These are phyloP conservation scores for Karstenula rhodostoma DNA, from an alignment of 2,329 filamentous ascomycete species.

Conservation along the genomic window DNA sequence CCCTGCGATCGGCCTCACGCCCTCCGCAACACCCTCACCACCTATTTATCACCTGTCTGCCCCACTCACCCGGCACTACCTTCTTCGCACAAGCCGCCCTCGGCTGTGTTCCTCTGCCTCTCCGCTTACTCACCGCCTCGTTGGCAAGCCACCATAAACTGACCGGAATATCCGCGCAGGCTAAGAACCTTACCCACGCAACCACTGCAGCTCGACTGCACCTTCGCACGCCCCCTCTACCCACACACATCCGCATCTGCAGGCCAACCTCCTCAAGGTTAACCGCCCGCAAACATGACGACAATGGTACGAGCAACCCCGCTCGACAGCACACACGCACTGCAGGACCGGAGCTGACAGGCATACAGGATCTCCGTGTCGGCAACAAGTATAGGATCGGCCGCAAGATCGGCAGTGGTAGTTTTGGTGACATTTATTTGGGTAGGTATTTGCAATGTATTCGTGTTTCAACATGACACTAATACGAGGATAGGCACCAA, in stretches of 20 bases:
- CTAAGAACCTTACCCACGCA: constrained; percentile 41
- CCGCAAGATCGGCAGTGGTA: constrained; percentile 97
- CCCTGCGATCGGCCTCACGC: constrained; percentile 38
- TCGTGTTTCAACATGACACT: constrained; percentile 22
- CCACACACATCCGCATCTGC: constrained; percentile 26
- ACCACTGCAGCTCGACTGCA: constrained; percentile 27
- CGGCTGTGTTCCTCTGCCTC: constrained; percentile 30
- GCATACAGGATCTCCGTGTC: constrained; percentile 87
- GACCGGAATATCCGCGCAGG: constrained; percentile 49
- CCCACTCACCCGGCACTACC: constrained; percentile 25
- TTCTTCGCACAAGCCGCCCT: constrained; percentile 30
- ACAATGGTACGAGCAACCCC: constrained; percentile 64
- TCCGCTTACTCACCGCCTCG: constrained; percentile 54
- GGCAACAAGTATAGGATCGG: constrained; percentile 99
- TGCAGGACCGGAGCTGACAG: constrained; percentile 36
- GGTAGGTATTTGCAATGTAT: constrained; percentile 55
- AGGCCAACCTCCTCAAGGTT: constrained; percentile 48
- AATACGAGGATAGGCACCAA: constrained; percentile 75
- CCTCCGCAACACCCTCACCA: constrained; percentile 22
- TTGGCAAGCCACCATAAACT: constrained; percentile 50
- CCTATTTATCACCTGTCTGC: constrained; percentile 22
- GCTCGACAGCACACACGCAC: constrained; percentile 31
- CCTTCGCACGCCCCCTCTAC: constrained; percentile 26
- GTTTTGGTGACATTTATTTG: constrained; percentile 98
- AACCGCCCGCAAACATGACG: constrained; percentile 60